These are phyloP conservation scores for Zygoascus meyerae DNA, from an alignment of 1,139 yeast genomes.

Conservation along the genomic window DNA sequence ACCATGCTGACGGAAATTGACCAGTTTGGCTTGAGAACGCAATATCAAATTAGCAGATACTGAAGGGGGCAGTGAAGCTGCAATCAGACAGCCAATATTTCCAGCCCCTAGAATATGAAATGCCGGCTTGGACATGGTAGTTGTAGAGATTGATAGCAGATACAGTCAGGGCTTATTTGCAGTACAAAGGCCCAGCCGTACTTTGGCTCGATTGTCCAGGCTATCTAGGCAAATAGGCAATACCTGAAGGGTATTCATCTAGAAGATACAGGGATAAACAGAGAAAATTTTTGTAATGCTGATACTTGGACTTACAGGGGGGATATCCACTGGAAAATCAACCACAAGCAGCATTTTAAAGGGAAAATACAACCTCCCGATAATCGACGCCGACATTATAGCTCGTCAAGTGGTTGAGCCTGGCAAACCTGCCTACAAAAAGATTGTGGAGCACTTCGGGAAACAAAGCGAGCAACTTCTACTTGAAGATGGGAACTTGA, in stretches of 20 bases:
- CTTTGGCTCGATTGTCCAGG: too few relatives aligned
- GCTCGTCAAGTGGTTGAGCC: constrained; percentile 85
- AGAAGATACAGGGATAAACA: background rate
- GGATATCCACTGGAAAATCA: constrained; percentile 92
- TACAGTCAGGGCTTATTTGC: background rate
- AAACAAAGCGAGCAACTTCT: constrained; percentile 52
- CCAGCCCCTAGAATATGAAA: constrained; percentile 37
- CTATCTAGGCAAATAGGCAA: too few relatives aligned
- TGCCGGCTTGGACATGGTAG: constrained; percentile 2
- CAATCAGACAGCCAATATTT: constrained; percentile 36
- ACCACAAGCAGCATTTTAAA: constrained; percentile 66
- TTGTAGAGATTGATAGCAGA: background rate
- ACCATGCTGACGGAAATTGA: constrained; percentile 21
- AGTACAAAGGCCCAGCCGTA: background rate
- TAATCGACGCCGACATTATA: constrained; percentile 86
- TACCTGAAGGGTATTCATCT: too few relatives aligned
- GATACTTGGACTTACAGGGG: constrained; percentile 90
- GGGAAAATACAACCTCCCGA: constrained; percentile 47
- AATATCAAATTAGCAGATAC: constrained; percentile 42
- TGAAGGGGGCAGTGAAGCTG: constrained; percentile 32
- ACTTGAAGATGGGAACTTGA: constrained; percentile 42
- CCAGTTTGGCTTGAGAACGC: constrained; percentile 19
- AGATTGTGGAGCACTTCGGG: constrained; percentile 57
- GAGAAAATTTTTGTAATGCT: constrained; percentile 59
- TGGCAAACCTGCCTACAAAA: constrained; percentile 61